Base-by-base conservation (phyloP, 2,329 filamentous ascomycete genomes). In the Fusarium verticillioides region DNA sequence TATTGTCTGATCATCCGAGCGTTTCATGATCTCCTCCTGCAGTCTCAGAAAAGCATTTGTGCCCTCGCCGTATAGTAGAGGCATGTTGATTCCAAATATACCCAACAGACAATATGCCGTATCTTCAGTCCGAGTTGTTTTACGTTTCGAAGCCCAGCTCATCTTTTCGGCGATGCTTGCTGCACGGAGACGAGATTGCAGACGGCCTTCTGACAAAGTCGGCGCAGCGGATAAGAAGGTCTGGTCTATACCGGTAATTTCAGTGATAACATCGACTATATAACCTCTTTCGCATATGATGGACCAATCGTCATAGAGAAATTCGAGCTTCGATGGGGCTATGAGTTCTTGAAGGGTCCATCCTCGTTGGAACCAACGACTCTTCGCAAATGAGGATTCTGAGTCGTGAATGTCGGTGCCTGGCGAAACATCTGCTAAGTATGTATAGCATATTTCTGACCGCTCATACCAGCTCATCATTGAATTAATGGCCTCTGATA, bases 241-340 rank as follows among this genome's bases (percentile, higher is more conserved):
- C 23, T 28, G 16, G 11, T 46, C 23, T 26, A 44, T 26, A 4
- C 42, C 42, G 3, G 42, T 44, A 9, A 44, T 19, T 19, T 44
- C 7, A 10, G 42, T 44, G 10, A 44, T 28, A 6, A 28, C 7
- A 3, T 30, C 4, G 9, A 16, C 19, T 0, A 49, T 49, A 0
- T 12, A 19, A 6, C 16, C 7, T 21, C 28, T 16, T 11, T 30
- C 19, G 0, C 13, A 30, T 13, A 49, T 49, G 13, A 16, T 4
- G 3, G 19, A 30, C 13, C 46, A 49, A 6, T 49, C 28, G 3
- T 18, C 7, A 6, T 49, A 49, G 9, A 49, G 13, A n/a, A 49
- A 49, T 11, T 30, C 12, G 4, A 49, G 46, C 3, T 4, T 49
- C 19, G 28, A 9, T 7, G 46, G 46, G 0, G 28, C 46, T 16